Evolutionary conservation across 1,284 basidiomycete species (phyloP).

Genomic region (Neolentinus lepideus): DNA sequence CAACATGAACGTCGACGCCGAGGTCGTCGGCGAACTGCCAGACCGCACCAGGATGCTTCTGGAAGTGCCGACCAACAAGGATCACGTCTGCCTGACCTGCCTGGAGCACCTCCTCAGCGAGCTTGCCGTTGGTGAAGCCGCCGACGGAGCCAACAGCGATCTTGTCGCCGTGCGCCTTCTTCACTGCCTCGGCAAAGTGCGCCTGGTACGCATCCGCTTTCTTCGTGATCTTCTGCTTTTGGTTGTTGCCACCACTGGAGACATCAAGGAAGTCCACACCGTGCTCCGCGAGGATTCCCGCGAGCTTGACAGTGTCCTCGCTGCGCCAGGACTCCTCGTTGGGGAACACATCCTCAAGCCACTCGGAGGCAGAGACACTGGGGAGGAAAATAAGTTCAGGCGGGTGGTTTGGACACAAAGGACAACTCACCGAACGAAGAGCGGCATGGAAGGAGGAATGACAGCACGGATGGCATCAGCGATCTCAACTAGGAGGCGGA

Average conservation of each 20-base stretch:
- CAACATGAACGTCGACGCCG: conserved; percentile 32
- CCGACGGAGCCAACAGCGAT: conserved; percentile 56
- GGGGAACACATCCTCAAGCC: conserved; percentile 41
- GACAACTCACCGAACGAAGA: conserved; percentile 46
- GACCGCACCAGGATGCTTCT: conserved; percentile 45
- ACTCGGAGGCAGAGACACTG: conserved; percentile 49
- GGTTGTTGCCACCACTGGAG: conserved; percentile 42
- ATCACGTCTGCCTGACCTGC: conserved; percentile 30
- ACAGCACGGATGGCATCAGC: conserved; percentile 29
- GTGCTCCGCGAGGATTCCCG: conserved; percentile 36
- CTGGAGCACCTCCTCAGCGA: conserved; percentile 60
- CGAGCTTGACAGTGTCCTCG: conserved; percentile 45
- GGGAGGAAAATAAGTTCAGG: conserved; percentile 10
- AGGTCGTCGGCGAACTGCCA: conserved; percentile 48
- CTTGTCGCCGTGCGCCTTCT: conserved; percentile 31
- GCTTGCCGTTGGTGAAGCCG: conserved; percentile 45
- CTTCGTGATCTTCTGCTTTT: conserved; percentile 23
- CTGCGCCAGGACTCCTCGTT: conserved; percentile 42
- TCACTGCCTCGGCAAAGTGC: conserved; percentile 43
- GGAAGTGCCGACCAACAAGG: conserved; percentile 49
- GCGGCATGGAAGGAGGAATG: conserved; percentile 33
- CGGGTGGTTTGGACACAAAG: conserved; percentile 15
- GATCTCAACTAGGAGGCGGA: conserved; percentile 40
- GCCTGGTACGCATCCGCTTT: background rate
- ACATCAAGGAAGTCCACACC: conserved; percentile 57